Evolutionary conservation across 345 rosid species (phyloP), one percentile per base, ranked within the genome.

Genomic region (Camelina laxa): DNA sequence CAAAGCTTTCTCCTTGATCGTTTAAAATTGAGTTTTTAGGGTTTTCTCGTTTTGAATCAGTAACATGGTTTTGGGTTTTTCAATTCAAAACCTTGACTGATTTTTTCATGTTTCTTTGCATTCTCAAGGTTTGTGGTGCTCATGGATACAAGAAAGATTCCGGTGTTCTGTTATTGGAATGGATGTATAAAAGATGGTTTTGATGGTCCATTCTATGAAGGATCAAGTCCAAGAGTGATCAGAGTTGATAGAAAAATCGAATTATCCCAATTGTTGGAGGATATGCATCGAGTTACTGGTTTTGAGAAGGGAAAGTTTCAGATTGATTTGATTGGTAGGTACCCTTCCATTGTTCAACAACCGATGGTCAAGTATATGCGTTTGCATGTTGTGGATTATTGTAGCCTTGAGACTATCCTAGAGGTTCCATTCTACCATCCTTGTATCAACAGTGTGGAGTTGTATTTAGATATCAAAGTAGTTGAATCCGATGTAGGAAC

Each of bases 151-250:
- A 62, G 65, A 58, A 70, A 70, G 57, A 3, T 58, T 57, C 27
- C 47, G 0, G 21, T 58, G 47, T 70, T 70, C 47, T 70, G 74
- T 45, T 70, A 45, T 14, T 58, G 74, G 65, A 70, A 58, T 60
- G 65, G 65, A 3, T 19, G 65, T 0, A 31, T 70, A 0, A 70
- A 70, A 70, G 65, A 58, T 70, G 74, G 65, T 9, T n/a, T 3
- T 44, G 73, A 69, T 30, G 73, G 74, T 69, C 74, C 74, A 17
- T 70, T 70, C 16, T 70, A 70, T 7, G 4, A 70, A 70, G 74
- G 65, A 4, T 58, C 74, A 13, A 45, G 5, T 30, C 74, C 74
- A 35, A 58, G 65, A 70, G 74, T 45, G 0, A 70, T 70, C 20
- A 70, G 57, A 70, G 65, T 58, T 58, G 65, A 70, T 27, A 57